Evolutionary conservation across 2,329 filamentous ascomycete genomes (phyloP), one percentile per base, ranked within the genome.

Genomic region (Trichoderma endophyticum): DNA sequence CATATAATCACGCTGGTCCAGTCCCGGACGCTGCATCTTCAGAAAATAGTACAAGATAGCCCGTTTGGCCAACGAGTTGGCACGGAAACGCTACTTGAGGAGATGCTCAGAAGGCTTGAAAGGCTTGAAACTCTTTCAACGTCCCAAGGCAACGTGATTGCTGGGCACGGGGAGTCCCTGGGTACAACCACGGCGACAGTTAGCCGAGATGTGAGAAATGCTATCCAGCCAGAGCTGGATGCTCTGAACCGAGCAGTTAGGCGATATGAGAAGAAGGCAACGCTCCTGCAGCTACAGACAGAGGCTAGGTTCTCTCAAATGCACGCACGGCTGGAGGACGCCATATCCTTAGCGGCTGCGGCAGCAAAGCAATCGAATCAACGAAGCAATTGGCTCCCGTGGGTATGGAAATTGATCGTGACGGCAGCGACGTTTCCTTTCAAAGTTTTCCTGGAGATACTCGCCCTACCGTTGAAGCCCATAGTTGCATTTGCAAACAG

Each of bases 241-340:
- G 93, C 94, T 0, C 84, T 98, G 36, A 96, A 94, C 76, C 91
- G 95, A 62, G 95, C 95, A 4, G 92, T 98, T 59, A 89, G 95
- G 24, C 90, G 94, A 43, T 97, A 97, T 77, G 95, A 98, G 83
- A 98, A 97, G 83, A 93, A 94, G 77, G 90, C 92, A 5, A 91
- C 91, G 0, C 85, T 95, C 8, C 87, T 94, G 32, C 88, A 92
- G 11, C 86, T 92, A 70, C 91, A 95, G 77, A 93, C 91, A 3
- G 94, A 97, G 75, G 88, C 90, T 9, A 89, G 92, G 28, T 88
- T 98, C 72, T 87, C 89, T 54, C 87, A 90, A 24, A 84, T 97
- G 5, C 92, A 97, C 74, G 84, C 85, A 0, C 87, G 92, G 43
- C 81, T 97, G 15, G 89, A 91, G 73, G 94, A 97, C 77, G 91